A percentile compares a stretch with the other conserved stretches of the same genome.
Evolutionary conservation across 2,329 filamentous ascomycete species (phyloP).

Genomic region (Colletotrichum tamarilloi): DNA sequence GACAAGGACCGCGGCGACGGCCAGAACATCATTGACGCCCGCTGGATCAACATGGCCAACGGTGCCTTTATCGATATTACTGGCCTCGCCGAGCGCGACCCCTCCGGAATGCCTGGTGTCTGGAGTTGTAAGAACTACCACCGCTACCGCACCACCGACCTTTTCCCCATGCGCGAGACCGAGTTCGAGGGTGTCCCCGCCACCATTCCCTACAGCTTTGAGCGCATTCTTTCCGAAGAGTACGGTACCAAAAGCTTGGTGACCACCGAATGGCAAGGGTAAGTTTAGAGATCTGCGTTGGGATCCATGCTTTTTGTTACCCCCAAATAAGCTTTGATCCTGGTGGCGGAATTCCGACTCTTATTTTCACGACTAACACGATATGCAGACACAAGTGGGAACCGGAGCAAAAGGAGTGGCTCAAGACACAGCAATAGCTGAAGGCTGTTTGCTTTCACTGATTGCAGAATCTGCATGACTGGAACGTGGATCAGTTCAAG

Average conservation of each 20-base stretch:
- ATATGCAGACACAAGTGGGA: constrained; percentile 69
- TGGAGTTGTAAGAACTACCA: constrained; percentile 88
- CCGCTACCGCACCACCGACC: constrained; percentile 74
- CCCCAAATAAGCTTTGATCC: background rate
- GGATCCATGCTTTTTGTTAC: constrained; percentile 5
- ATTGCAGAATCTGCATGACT: background rate
- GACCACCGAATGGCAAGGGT: constrained; percentile 71
- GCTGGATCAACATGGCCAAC: constrained; percentile 82
- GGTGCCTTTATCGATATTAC: constrained; percentile 89
- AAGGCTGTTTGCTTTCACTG: background rate
- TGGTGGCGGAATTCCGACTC: background rate
- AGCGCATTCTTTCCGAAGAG: constrained; percentile 73
- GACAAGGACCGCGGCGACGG: constrained; percentile 73
- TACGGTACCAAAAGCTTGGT: constrained; percentile 72
- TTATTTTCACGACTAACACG: constrained; percentile 3
- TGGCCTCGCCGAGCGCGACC: constrained; percentile 75
- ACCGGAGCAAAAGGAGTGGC: constrained; percentile 68
- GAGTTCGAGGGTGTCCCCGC: constrained; percentile 80
- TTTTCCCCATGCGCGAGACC: constrained; percentile 80
- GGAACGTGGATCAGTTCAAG: background rate
- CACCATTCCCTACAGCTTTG: constrained; percentile 76
- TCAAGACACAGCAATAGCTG: constrained; percentile 47
- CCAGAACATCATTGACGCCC: constrained; percentile 83
- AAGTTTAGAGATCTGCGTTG: constrained; percentile 45
- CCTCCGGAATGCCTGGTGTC: constrained; percentile 67